Evolutionary conservation across 2,329 filamentous ascomycete genomes (phyloP).

Genomic region (Colletotrichum tofieldiae): DNA sequence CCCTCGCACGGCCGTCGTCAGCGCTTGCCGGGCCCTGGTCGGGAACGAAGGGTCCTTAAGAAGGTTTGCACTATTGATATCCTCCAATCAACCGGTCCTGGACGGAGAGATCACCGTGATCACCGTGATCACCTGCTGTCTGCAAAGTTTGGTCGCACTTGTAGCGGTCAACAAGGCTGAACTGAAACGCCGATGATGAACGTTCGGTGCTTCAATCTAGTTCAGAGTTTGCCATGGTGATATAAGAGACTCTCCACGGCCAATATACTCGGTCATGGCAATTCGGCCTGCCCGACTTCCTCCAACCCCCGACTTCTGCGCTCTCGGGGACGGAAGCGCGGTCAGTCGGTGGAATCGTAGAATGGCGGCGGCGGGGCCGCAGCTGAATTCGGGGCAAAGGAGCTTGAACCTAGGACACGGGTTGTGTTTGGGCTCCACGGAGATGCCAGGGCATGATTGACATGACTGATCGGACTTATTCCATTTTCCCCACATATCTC

Average conservation of each 20-base stretch:
- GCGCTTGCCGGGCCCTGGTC: constrained; percentile 25
- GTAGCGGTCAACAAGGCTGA: constrained; percentile 41
- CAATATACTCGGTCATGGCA: background rate
- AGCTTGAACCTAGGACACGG: constrained; percentile 16
- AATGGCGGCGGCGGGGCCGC: background rate
- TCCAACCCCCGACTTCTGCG: background rate
- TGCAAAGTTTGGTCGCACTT: constrained; percentile 26
- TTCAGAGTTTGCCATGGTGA: constrained; percentile 32
- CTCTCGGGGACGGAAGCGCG: constrained; percentile 20
- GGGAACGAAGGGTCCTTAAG: constrained; percentile 24
- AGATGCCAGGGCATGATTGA: constrained; percentile 17
- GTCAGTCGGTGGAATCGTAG: constrained; percentile 13
- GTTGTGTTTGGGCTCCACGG: constrained; percentile 15
- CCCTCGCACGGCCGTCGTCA: constrained; percentile 15
- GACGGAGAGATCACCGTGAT: constrained; percentile 40
- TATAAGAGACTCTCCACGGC: constrained; percentile 28
- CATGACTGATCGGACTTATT: constrained; percentile 20
- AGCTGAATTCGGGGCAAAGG: constrained; percentile 5
- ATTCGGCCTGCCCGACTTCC: background rate
- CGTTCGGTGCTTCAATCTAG: constrained; percentile 4
- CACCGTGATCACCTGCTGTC: constrained; percentile 37
- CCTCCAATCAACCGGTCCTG: constrained; percentile 24
- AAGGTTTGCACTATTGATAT: constrained; percentile 42
- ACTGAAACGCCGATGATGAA: constrained; percentile 30
- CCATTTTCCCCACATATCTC: constrained; percentile 11